These are phyloP conservation scores for Phytophthora palmivora DNA, from an alignment of 352 stramenopile species.

Conservation along the genomic window DNA sequence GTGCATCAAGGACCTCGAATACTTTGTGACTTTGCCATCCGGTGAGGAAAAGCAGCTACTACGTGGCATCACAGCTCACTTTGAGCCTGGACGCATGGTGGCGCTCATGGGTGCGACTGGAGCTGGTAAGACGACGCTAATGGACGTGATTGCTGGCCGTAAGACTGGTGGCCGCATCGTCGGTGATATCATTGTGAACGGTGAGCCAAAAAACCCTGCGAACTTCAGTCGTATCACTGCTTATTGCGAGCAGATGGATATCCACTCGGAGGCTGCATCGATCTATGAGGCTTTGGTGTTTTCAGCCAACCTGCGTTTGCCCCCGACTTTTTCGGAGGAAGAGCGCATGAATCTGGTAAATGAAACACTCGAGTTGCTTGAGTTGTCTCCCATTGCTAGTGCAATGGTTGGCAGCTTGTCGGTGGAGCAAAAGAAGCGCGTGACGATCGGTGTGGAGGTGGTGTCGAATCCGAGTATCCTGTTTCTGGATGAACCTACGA, in stretches of 20 bases:
- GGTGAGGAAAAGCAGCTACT: constrained; percentile 65
- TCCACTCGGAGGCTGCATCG: constrained; percentile 82
- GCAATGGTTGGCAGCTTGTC: constrained; percentile 62
- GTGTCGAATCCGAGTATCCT: constrained; percentile 93
- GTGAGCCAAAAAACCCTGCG: constrained; percentile 77
- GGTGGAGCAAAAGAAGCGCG: constrained; percentile 93
- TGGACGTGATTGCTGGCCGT: constrained; percentile 66
- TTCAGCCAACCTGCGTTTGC: constrained; percentile 87
- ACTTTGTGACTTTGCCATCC: constrained; percentile 67
- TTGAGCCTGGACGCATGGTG: constrained; percentile 65
- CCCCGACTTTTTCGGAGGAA: constrained; percentile 45
- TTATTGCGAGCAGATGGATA: constrained; percentile 89
- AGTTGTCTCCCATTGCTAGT: constrained; percentile 47
- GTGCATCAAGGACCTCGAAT: constrained; percentile 59
- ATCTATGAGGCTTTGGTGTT: constrained; percentile 93
- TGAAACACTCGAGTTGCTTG: constrained; percentile 63
- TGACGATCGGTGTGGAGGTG: constrained; percentile 95
- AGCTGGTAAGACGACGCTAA: constrained; percentile 71
- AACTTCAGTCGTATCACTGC: constrained; percentile 77
- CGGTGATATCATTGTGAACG: constrained; percentile 91
- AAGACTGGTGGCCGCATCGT: constrained; percentile 70
- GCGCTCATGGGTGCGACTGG: constrained; percentile 77
- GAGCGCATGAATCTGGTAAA: constrained; percentile 61
- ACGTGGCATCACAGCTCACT: constrained; percentile 51
- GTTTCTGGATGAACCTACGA: constrained; percentile 95